Evolutionary conservation across 1,139 yeast species (phyloP).

Genomic region (Arxiozyma slooffiae): DNA sequence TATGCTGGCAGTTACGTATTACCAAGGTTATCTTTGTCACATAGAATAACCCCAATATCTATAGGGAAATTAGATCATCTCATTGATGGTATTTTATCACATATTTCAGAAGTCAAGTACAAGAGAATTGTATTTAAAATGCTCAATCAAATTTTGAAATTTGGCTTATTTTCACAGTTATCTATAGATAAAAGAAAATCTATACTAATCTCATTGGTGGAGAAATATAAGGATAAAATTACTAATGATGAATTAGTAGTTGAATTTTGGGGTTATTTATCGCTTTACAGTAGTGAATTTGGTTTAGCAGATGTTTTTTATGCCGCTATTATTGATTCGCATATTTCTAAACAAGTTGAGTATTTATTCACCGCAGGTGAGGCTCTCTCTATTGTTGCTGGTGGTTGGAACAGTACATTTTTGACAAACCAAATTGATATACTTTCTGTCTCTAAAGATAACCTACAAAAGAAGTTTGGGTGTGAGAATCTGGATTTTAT

Average conservation of each 20-base stretch:
- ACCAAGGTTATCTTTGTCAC: constrained; percentile 42
- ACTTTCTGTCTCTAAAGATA: constrained; percentile 5
- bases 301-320: constrained; percentile 34
- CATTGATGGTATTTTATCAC: not conserved
- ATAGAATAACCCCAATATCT: not conserved
- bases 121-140: constrained; percentile 37
- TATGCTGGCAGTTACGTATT: constrained; percentile 40
- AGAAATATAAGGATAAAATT: constrained; percentile 27
- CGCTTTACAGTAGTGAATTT: constrained; percentile 34
- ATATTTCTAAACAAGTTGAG: constrained; percentile 62
- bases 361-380: constrained; percentile 75
- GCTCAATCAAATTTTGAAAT: constrained; percentile 48
- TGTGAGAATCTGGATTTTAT: constrained; percentile 24
- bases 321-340: constrained; percentile 45
- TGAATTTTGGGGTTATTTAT: constrained; percentile 45
- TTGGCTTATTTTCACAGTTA: constrained; percentile 43
- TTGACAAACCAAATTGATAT: constrained; percentile 47
- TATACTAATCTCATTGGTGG: constrained; percentile 23
- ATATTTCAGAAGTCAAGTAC: constrained; percentile 4
- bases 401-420: constrained; percentile 66
- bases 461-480: constrained; percentile 13
- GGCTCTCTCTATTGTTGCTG: constrained; percentile 58
- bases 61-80: constrained; percentile 1
- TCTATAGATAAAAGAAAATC: constrained; percentile 12
- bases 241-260: constrained; percentile 56